Percentiles rank a stretch among this genome's conserved stretches.
Conservation (phyloP, 139 green algal genomes). For the Coelastrella sp. region DNA sequence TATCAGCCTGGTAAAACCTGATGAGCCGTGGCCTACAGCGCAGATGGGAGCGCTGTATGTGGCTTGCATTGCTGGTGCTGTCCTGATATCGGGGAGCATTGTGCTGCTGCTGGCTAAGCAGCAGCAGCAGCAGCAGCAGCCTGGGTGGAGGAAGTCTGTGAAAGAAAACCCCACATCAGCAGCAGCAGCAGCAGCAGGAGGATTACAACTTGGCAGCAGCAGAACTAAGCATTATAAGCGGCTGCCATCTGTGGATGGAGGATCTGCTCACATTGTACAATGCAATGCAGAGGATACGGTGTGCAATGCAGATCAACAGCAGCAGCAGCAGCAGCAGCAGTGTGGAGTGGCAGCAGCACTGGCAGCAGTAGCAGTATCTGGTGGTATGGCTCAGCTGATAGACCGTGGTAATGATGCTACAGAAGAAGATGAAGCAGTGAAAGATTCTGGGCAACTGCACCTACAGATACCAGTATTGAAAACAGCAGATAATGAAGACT, state of each 20-base stretch:
- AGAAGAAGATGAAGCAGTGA: too few relatives aligned
- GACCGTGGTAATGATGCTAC: too few relatives aligned
- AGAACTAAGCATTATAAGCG: too few relatives aligned
- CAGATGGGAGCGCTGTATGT: background rate
- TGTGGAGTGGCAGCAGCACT: background rate
- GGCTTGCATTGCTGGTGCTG: background rate
- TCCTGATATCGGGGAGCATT: background rate
- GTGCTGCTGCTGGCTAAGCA: background rate
- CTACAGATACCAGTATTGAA: too few relatives aligned
- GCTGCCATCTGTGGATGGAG: background rate
- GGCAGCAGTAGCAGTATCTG: background rate
- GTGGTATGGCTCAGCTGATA: background rate
- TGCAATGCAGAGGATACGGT: too few relatives aligned
- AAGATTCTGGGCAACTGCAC: too few relatives aligned
- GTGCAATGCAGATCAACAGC: too few relatives aligned
- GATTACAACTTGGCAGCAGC: too few relatives aligned
- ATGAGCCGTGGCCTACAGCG: background rate
- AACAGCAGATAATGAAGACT: too few relatives aligned
- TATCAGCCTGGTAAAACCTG: background rate
- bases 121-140: background rate
- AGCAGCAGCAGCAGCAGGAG: too few relatives aligned
- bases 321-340: slow-evolving; percentile 19
- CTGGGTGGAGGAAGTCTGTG: too few relatives aligned
- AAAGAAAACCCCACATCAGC: too few relatives aligned
- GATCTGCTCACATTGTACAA: background rate